Percentiles rank a stretch among this genome's conserved stretches.
Conservation (phyloP, 805 yeast genomes). For the Yarrowia hollandica region DNA sequence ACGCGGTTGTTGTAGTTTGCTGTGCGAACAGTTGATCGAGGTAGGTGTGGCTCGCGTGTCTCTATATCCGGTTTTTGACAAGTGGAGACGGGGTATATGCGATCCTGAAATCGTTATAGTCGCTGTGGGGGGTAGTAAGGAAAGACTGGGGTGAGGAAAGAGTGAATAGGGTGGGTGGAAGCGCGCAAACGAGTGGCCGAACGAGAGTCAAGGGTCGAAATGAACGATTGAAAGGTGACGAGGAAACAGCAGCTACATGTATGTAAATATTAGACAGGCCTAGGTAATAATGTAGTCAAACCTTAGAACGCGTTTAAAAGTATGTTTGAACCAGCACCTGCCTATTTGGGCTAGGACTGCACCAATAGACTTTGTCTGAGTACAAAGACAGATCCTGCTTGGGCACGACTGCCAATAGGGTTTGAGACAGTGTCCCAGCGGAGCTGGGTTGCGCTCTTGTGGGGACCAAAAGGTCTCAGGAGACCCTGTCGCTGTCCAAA, state of each 20-base stretch:
- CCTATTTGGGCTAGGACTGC: slow-evolving; percentile 1
- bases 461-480: not conserved
- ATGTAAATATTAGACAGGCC: slow-evolving; percentile 3
- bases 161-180: not conserved
- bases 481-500: not conserved
- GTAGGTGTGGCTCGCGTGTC: too few relatives aligned
- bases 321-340: not conserved
- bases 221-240: too few relatives aligned
- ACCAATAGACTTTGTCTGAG: not conserved
- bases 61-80: not conserved
- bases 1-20: too few relatives aligned
- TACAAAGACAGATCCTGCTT: slow-evolving; percentile 6
- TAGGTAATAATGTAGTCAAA: slow-evolving; percentile 7
- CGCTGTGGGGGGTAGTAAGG: not conserved
- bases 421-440: too few relatives aligned
- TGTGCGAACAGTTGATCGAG: too few relatives aligned
- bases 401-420: not conserved
- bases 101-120: too few relatives aligned
- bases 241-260: slow-evolving; percentile 5
- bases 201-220: too few relatives aligned
- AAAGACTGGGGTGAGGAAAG: slow-evolving; percentile 18
- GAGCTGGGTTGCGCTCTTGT: not conserved
- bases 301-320: slow-evolving; percentile 16
- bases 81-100: slow-evolving; percentile 1
- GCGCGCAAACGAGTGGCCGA: not conserved